Base-by-base conservation (phyloP, 2,329 filamentous ascomycete genomes). In the Colletotrichum sojae region DNA sequence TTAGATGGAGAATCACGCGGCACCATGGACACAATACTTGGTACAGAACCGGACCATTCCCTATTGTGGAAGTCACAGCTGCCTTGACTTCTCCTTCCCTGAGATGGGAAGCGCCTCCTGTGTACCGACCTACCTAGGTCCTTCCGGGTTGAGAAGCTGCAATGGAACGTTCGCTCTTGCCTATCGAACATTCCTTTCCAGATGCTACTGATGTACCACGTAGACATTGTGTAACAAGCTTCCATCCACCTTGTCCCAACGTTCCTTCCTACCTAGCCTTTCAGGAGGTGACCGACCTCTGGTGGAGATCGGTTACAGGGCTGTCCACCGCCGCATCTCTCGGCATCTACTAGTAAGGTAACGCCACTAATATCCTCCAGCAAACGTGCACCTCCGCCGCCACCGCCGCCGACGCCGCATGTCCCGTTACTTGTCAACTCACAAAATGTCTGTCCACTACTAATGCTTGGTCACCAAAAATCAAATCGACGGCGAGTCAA, bases 281-380 rank as follows among this genome's bases (percentile, higher is more conserved):
- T 18, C 40, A 43, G 53, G 61, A 40, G 40, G n/a, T 54, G 46
- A 65, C 48, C 22, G 45, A 66, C 54, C 54, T 59, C 55, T 69
- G 25, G 55, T 60, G 36, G 59, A 12, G 62, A 66, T 69, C 55
- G 27, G 31, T 40, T 66, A 45, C 60, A 63, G 60, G 60, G 52
- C 22, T 18, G 66, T 22, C 55, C 5, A 31, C 46, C 31, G 66
- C 55, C 51, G 66, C 62, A 69, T 66, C 62, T 66, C 66, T 69
- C 55, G 66, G 66, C 66, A 69, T 52, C 55, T 51, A 31, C 27
- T 10, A 16, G 16, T 15, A 16, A 63, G 51, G 8, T 31, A 56
- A 53, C 25, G 40, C 39, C 40, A 58, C 13, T 25, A 25, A 25
- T 5, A 20, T 54, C 48, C 36, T 43, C 31, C 46, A 43, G 25